These are phyloP conservation scores for Selenicereus undatus DNA, from an alignment of 148 eudicot species.

Conservation along the genomic window DNA sequence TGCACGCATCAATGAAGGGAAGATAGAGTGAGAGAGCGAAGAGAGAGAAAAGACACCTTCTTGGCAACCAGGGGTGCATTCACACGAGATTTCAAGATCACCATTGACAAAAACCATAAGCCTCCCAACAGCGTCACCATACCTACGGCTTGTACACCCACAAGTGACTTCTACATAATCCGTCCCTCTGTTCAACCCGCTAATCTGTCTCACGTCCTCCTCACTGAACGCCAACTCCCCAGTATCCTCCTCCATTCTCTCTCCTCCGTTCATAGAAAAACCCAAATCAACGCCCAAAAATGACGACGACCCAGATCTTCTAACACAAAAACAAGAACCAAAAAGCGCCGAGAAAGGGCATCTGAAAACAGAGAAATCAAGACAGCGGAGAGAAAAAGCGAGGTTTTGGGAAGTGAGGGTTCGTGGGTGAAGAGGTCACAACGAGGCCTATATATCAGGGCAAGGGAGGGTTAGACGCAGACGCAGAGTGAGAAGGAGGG, in stretches of 20 bases:
- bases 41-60: conserved; percentile 41
- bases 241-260: conserved; percentile 16
- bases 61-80: conserved; percentile 61
- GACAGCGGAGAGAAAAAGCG: not conserved
- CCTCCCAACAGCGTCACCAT: conserved; percentile 67
- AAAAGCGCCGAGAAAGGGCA: conserved; percentile 13
- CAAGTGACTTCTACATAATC: conserved; percentile 53
- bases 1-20: conserved; percentile 7
- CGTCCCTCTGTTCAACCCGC: conserved; percentile 34
- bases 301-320: not conserved
- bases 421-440: not conserved
- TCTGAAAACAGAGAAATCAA: conserved; percentile 7
- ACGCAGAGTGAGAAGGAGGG: not conserved
- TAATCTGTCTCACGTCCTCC: conserved; percentile 46
- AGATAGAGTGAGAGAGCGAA: conserved; percentile 2
- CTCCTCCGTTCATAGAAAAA: conserved; percentile 9
- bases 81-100: conserved; percentile 57
- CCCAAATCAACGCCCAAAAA: conserved; percentile 14
- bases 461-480: not conserved
- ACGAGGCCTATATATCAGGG: conserved; percentile 19
- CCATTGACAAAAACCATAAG: conserved; percentile 66
- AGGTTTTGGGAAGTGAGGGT: not conserved
- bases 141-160: conserved; percentile 67
- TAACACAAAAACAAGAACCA: not conserved
- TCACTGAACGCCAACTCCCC: conserved; percentile 49